Evolutionary conservation across 192 early-diverging fungal species (phyloP).

Genomic region (Entomortierella chlamydospora): DNA sequence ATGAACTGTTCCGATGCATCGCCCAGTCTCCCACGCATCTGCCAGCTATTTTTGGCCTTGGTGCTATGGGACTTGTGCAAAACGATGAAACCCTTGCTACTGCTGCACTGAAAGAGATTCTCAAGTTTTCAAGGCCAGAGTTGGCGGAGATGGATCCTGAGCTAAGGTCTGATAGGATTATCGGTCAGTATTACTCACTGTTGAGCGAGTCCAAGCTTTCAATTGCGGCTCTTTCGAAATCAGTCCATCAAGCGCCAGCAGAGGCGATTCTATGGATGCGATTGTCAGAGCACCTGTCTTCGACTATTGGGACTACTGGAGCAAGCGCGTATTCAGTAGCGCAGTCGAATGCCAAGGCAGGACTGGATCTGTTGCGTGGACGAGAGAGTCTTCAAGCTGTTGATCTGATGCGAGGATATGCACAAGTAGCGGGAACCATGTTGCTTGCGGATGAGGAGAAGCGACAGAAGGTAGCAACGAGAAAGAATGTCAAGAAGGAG

Average conservation of each 20-base stretch:
- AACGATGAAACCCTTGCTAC: constrained; percentile 71
- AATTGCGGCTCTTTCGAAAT: constrained; percentile 52
- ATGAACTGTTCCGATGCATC: constrained; percentile 80
- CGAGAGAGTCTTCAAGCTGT: constrained; percentile 34
- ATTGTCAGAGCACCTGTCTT: constrained; percentile 53
- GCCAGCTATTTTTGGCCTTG: constrained; percentile 73
- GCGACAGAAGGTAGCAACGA: constrained; percentile 31
- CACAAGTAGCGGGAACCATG: constrained; percentile 49
- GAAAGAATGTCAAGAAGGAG: constrained; percentile 49
- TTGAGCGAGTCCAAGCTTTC: constrained; percentile 48
- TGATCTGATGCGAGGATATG: constrained; percentile 52
- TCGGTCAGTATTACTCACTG: constrained; percentile 40
- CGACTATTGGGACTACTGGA: constrained; percentile 13
- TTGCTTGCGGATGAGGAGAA: constrained; percentile 34
- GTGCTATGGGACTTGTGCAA: constrained; percentile 75
- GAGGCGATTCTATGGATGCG: constrained; percentile 53
- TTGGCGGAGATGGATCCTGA: constrained; percentile 53
- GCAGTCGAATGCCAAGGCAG: constrained; percentile 42
- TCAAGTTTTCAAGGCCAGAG: constrained; percentile 63
- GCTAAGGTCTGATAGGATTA: constrained; percentile 30
- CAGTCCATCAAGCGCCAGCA: constrained; percentile 57
- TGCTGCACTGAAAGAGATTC: constrained; percentile 72
- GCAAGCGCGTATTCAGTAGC: constrained; percentile 34
- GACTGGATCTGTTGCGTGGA: constrained; percentile 31
- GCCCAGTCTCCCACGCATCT: constrained; percentile 64